phyloP scores from a whole-genome alignment of 2,329 filamentous ascomycete species.

The Stachybotrys chartarum region DNA sequence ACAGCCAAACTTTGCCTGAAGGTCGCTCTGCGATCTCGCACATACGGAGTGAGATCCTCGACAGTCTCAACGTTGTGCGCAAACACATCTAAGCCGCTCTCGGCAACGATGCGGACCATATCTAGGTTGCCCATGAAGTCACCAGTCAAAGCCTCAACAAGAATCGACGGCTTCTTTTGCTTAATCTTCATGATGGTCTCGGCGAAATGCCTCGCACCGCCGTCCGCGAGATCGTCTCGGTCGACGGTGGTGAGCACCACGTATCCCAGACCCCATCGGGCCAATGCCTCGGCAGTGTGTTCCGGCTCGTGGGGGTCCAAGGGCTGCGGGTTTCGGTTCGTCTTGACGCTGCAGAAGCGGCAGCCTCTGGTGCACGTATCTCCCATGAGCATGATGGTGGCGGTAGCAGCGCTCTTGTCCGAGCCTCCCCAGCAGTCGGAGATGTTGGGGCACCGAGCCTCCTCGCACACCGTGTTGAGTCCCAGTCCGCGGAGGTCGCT shows the following conservation, averaged over 20 bases:
- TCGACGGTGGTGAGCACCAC: slow-evolving; percentile 93
- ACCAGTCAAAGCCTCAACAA: slow-evolving; percentile 80
- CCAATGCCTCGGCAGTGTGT: slow-evolving; percentile 88
- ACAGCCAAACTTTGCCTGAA: slow-evolving; percentile 82
- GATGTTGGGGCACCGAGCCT: slow-evolving; percentile 95
- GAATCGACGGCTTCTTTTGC: slow-evolving; percentile 65
- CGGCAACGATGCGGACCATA: slow-evolving; percentile 78
- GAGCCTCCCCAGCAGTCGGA: slow-evolving; percentile 95
- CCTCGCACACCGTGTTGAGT: slow-evolving; percentile 94
- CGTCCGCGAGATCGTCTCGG: slow-evolving; percentile 84
- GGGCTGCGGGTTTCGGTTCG: slow-evolving; percentile 63
- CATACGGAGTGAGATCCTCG: slow-evolving; percentile 80
- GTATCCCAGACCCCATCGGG: slow-evolving; percentile 89
- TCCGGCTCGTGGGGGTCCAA: slow-evolving; percentile 95
- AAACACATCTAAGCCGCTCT: slow-evolving; percentile 88
- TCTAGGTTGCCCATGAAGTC: slow-evolving; percentile 82
- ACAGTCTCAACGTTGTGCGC: slow-evolving; percentile 97
- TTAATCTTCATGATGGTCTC: slow-evolving; percentile 95
- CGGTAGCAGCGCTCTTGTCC: slow-evolving; percentile 83
- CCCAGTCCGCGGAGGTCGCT: slow-evolving; percentile 82
- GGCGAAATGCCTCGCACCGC: slow-evolving; percentile 82
- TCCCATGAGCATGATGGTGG: slow-evolving; percentile 99
- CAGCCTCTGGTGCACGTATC: slow-evolving; percentile 96
- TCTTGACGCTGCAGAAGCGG: slow-evolving; percentile 96
- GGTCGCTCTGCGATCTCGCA: slow-evolving; percentile 81